phyloP scores from a whole-genome alignment of 164 flowering plant genomes.

The Vitis amurensis region DNA sequence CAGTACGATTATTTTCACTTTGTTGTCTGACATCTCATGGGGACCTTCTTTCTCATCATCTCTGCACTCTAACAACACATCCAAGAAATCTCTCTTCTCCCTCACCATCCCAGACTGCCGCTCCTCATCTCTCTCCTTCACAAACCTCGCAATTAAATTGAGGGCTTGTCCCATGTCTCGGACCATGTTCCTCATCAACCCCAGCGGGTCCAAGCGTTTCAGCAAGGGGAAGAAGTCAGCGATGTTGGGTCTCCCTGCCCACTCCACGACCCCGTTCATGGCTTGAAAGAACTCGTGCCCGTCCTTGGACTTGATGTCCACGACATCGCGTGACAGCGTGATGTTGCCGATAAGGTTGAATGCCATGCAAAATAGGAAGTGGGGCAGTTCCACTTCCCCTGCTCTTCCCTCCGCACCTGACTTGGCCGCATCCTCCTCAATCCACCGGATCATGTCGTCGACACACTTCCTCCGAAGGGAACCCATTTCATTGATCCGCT shows the following conservation, averaged over 20 bases:
- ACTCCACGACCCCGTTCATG: slow-evolving; percentile 5
- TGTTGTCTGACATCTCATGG: slow-evolving; percentile 5
- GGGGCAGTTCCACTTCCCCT: slow-evolving; percentile 9
- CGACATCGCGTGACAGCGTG: slow-evolving; percentile 19
- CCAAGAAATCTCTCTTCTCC: slow-evolving; percentile 5
- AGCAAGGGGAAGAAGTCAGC: slow-evolving; percentile 28
- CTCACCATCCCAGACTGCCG: background rate
- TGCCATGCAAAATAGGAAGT: slow-evolving; percentile 19
- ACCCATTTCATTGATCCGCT: slow-evolving; percentile 15
- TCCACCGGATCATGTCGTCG: slow-evolving; percentile 18
- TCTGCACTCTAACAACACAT: slow-evolving; percentile 11
- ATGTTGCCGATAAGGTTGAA: slow-evolving; percentile 29
- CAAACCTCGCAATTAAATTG: slow-evolving; percentile 14
- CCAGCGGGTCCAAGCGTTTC: slow-evolving; percentile 23
- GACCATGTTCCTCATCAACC: slow-evolving; percentile 11
- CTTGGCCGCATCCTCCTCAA: slow-evolving; percentile 1
- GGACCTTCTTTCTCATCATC: slow-evolving; percentile 14
- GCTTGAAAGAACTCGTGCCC: slow-evolving; percentile 19
- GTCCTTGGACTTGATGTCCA: slow-evolving; percentile 13
- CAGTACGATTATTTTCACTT: slow-evolving; percentile 9
- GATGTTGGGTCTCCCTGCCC: slow-evolving; percentile 21
- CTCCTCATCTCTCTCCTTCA: slow-evolving; percentile 9
- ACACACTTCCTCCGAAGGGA: slow-evolving; percentile 13
- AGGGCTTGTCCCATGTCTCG: slow-evolving; percentile 12
- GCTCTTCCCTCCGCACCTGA: background rate